Base-by-base conservation (phyloP, 2,329 filamentous ascomycete genomes). In the Microdochium nivale region DNA sequence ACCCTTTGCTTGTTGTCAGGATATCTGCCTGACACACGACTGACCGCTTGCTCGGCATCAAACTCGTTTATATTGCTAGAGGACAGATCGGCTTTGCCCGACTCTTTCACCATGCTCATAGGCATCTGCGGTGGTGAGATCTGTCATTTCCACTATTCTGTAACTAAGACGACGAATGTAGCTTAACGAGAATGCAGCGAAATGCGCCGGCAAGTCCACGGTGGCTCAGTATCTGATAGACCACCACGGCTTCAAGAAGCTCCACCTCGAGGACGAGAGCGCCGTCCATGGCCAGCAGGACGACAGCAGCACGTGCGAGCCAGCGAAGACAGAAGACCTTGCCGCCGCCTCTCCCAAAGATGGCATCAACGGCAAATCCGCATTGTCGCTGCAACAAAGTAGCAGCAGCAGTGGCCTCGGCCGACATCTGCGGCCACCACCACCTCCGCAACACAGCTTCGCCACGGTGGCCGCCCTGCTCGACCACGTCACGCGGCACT, bases 151-250 rank as follows among this genome's bases (percentile, higher is more conserved):
- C 50, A 53, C 56, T 56, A 53, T 35, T 58, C 48, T 49, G 27
- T 19, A 25, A n/a, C n/a, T 50, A 33, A 30, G 23, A 50, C 54
- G 40, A 62, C 37, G 16, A 35, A 21, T 7, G n/a, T 50, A 37
- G 49, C 43, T 3, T 50, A 43, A 57, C 58, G 58, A 49, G 56
- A 53, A 56, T 40, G 40, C 63, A 94, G 91, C 88, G 63, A 92
- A 96, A 62, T 97, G 91, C 73, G 85, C 92, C 48, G 94, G 94
- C 62, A 97, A 96, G 73, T 85, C 84, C 65, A 89, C 90, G 10
- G 88, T 97, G 57, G 90, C 90, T 53, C 81, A 88, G 51, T 96
- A 95, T 66, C 81, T 99, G 9, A 81, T 91, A 57, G 80, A 90
- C 56, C 81, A 91, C 57, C 87, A 96, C 68, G 83, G 81, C 55